A percentile compares a stretch with the other conserved stretches of the same genome.
These are phyloP conservation scores for Rhodamnia rubescens DNA, from an alignment of 345 rosid species.

Conservation along the genomic window DNA sequence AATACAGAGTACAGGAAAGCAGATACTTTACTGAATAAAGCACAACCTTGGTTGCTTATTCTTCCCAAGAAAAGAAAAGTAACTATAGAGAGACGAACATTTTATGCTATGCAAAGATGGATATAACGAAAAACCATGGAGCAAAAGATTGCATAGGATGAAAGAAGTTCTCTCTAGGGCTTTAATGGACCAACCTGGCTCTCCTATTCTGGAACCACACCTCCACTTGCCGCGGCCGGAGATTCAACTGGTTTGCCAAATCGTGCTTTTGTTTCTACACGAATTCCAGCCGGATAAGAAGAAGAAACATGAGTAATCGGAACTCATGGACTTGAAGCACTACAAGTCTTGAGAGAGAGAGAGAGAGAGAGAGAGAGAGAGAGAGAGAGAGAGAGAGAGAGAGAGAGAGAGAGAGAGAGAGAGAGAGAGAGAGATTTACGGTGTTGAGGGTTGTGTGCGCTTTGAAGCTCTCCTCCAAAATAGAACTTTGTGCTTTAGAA, in stretches of 20 bases:
- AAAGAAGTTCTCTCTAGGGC: neutral
- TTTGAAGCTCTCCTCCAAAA: slow-evolving; percentile 5
- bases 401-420: neutral
- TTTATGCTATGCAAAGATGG: neutral
- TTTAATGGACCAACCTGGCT: neutral
- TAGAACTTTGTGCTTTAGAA: slow-evolving; percentile 1
- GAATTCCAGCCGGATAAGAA: neutral
- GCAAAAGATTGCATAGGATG: neutral
- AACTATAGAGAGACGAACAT: neutral
- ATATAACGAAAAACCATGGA: neutral
- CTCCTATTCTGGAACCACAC: slow-evolving; percentile 16
- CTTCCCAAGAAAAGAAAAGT: neutral
- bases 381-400: no score
- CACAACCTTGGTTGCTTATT: neutral
- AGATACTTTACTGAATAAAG: neutral
- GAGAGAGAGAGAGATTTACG: neutral
- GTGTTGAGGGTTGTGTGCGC: slow-evolving; percentile 6
- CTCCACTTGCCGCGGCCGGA: slow-evolving; percentile 11
- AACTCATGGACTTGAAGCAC: neutral
- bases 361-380: no score
- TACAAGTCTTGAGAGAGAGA: neutral
- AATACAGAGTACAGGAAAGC: neutral
- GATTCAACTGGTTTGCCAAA: slow-evolving; percentile 5
- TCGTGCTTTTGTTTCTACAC: slow-evolving; percentile 8
- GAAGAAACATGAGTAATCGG: neutral